These are phyloP conservation scores for Schoenoplectus tabernaemontani DNA, from an alignment of 202 grass and related monocot species.

Conservation along the genomic window DNA sequence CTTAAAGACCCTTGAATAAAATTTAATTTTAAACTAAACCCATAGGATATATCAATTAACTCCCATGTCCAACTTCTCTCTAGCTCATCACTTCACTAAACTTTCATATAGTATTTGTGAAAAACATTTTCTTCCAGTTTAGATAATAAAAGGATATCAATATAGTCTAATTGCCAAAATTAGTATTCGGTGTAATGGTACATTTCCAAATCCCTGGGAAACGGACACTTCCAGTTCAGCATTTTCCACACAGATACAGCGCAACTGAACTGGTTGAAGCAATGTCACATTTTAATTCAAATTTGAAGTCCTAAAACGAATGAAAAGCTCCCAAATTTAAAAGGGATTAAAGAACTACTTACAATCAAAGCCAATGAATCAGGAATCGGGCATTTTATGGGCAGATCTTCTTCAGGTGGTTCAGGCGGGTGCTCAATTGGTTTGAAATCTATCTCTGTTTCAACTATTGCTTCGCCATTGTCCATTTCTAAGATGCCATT, in stretches of 20 bases:
- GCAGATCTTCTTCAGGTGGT: constrained; percentile 17
- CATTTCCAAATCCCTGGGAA: not conserved
- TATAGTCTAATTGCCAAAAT: not conserved
- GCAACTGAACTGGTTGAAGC: not conserved
- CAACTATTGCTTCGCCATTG: not conserved
- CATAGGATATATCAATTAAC: not conserved
- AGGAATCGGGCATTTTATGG: constrained; percentile 22
- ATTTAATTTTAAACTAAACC: too few species aligned
- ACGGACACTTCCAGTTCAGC: not conserved
- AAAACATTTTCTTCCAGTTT: not conserved
- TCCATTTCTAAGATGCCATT: constrained; percentile 3
- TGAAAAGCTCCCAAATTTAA: not conserved
- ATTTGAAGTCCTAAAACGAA: not conserved
- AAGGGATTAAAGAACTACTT: constrained; percentile 9
- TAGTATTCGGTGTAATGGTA: not conserved
- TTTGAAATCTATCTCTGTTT: constrained; percentile 19
- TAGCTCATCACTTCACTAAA: not conserved
- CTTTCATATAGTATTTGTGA: not conserved
- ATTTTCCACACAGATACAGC: not conserved
- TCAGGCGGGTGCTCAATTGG: constrained; percentile 23
- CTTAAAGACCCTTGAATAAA: too few species aligned
- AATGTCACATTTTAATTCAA: not conserved
- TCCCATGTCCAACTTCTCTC: not conserved
- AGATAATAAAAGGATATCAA: not conserved
- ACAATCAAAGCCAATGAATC: constrained; percentile 17